Percentiles rank a stretch among this genome's conserved stretches.
phyloP scores from a whole-genome alignment of 495 filamentous ascomycete species.

The Neurospora sp. region DNA sequence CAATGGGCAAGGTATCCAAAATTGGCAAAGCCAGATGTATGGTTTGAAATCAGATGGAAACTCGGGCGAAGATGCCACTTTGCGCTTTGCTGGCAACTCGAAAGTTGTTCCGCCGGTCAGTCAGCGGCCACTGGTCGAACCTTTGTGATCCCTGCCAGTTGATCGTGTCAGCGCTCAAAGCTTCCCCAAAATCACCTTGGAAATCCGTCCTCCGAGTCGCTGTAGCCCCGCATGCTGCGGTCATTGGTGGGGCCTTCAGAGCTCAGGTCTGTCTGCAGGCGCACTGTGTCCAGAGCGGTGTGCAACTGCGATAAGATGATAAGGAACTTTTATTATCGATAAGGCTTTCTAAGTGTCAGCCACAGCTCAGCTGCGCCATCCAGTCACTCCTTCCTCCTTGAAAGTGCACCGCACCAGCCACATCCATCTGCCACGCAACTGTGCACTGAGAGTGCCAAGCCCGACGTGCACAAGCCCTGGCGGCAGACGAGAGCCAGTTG shows the following conservation, averaged over 20 bases:
- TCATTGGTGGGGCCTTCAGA: background rate
- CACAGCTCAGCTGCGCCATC: background rate
- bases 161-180: background rate
- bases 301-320: background rate
- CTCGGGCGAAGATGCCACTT: conserved; percentile 25
- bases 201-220: background rate
- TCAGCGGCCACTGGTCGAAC: conserved; percentile 1
- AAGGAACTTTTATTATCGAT: background rate
- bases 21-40: conserved; percentile 2
- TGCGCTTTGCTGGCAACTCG: conserved; percentile 7
- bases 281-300: background rate
- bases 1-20: background rate
- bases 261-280: background rate
- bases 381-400: background rate
- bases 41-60: conserved; percentile 20
- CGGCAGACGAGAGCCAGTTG: background rate
- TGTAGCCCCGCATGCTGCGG: background rate
- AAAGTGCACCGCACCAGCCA: background rate
- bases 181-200: background rate
- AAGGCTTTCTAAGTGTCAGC: background rate
- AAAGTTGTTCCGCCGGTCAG: background rate
- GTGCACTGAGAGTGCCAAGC: background rate
- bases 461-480: background rate
- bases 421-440: background rate
- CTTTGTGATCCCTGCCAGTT: conserved; percentile 3